Conservation (phyloP, 495 filamentous ascomycete genomes). For the Lindgomyces ingoldianus region DNA sequence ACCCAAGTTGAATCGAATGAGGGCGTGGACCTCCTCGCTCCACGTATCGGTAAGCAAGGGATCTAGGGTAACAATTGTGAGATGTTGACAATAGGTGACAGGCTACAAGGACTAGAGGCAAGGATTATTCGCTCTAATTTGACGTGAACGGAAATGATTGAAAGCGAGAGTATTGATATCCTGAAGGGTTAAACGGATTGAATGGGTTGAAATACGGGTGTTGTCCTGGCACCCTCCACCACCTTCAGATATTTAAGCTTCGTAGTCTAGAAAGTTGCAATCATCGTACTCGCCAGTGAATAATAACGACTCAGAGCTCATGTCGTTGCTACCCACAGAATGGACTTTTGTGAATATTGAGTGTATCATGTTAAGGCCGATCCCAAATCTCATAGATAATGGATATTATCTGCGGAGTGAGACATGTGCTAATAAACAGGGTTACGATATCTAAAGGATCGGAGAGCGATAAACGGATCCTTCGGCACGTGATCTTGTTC, state of each 20-base stretch:
- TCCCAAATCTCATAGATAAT: no score
- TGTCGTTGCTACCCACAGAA: not conserved
- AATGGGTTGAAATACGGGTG: not conserved
- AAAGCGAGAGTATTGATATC: no score
- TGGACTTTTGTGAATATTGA: not conserved
- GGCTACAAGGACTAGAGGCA: constrained; percentile 4
- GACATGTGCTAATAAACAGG: no score
- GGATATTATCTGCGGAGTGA: no score
- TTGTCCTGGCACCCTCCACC: not conserved
- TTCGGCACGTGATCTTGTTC: not conserved
- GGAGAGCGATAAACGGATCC: not conserved
- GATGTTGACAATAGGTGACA: not conserved
- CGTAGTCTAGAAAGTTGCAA: not conserved
- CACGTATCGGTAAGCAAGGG: not conserved
- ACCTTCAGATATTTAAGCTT: not conserved
- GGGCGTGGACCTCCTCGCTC: constrained; percentile 2
- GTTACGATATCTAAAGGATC: no score
- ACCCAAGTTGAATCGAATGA: not conserved
- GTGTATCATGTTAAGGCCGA: no score
- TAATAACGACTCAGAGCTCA: not conserved
- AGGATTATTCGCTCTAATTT: no score
- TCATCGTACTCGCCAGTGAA: not conserved
- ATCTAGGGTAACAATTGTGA: not conserved
- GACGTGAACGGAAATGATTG: no score
- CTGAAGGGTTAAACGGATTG: not conserved